Conservation (phyloP, 306 rosid genomes). For the Abrus precatorius region DNA sequence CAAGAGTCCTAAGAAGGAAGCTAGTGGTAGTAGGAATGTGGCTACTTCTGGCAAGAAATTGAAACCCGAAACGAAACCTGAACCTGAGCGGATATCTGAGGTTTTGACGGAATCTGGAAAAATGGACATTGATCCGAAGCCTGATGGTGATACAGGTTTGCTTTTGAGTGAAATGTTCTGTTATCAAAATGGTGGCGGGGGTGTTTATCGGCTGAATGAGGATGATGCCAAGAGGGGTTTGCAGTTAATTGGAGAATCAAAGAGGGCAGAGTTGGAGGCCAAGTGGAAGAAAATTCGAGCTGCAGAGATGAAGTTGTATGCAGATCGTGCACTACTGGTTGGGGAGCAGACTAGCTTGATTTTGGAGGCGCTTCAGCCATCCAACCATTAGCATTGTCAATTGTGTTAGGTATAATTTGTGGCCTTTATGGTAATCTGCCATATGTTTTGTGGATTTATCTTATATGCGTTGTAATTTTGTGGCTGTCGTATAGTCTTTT, state of each 20-base stretch:
- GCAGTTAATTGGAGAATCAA: conserved; percentile 49
- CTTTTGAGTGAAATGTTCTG: conserved; percentile 46
- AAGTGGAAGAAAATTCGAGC: conserved; percentile 61
- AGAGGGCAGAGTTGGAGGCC: conserved; percentile 60
- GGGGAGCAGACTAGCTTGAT: conserved; percentile 54
- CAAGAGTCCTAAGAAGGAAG: conserved; percentile 55
- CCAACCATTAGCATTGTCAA: conserved; percentile 38
- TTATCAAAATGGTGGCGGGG: conserved; percentile 37
- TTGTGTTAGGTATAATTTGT: conserved; percentile 30
- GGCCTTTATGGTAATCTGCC: not conserved
- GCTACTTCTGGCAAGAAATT: conserved; percentile 41
- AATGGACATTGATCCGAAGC: conserved; percentile 22
- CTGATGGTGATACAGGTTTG: not conserved
- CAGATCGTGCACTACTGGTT: conserved; percentile 47
- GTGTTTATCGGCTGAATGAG: conserved; percentile 47
- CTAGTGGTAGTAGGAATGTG: not conserved
- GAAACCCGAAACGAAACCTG: conserved; percentile 5
- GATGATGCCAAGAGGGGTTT: conserved; percentile 51
- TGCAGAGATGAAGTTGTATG: conserved; percentile 64
- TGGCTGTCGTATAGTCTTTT: not conserved
- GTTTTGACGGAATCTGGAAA: conserved; percentile 38
- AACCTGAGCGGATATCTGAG: not conserved
- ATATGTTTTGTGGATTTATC: not conserved
- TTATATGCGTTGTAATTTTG: not conserved
- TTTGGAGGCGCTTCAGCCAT: conserved; percentile 56